Percentiles rank a stretch among this genome's conserved stretches.
Conservation (phyloP, 2,329 filamentous ascomycete species). For the Ascosphaera aggregata region DNA sequence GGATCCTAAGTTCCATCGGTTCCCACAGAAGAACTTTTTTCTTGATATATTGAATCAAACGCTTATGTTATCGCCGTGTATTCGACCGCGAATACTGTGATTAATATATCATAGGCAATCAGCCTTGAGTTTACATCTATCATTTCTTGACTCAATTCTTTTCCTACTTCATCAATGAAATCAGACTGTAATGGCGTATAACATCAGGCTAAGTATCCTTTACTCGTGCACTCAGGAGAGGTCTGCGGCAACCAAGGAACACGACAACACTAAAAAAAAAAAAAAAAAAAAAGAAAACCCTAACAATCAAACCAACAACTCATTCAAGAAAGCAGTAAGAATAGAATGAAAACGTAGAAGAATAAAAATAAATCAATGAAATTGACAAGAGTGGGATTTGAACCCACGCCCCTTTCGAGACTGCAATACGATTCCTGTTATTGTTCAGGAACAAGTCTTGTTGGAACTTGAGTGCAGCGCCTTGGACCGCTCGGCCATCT, state of each 20-base stretch:
- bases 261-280: not conserved
- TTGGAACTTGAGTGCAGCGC: constrained; percentile 1
- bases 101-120: too few species aligned
- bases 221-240: not conserved
- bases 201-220: too few species aligned
- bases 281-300: not conserved
- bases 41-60: too few species aligned
- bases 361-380: constrained; percentile 1
- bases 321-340: not conserved
- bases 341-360: not conserved
- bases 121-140: too few species aligned
- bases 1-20: too few species aligned
- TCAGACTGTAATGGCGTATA: too few species aligned
- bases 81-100: too few species aligned
- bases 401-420: constrained; percentile 4
- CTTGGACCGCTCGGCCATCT: constrained; percentile 1
- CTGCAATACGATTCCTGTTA: constrained; percentile 1
- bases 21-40: too few species aligned
- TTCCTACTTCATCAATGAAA: too few species aligned
- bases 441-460: constrained; percentile 1
- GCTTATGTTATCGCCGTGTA: too few species aligned
- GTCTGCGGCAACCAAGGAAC: not conserved
- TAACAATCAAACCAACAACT: not conserved
- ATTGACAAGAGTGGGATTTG: constrained; percentile 4
- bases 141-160: too few species aligned